phyloP scores from a whole-genome alignment of 108 stramenopile genomes.

The Cyclotella kingstonii region DNA sequence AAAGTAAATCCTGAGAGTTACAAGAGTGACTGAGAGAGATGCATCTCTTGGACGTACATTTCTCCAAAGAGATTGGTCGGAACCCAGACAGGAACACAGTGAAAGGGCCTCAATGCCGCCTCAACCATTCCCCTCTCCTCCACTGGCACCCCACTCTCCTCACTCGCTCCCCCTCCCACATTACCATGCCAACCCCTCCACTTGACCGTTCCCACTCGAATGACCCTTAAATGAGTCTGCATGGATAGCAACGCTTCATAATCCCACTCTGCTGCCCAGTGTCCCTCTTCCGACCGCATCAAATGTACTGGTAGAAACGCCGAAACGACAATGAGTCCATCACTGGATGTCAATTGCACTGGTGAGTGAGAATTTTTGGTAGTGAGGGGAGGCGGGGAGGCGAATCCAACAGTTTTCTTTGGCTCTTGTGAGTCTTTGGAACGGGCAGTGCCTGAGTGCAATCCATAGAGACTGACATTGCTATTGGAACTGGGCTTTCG shows the following conservation, averaged over 20 bases:
- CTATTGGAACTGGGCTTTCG: constrained; percentile 19
- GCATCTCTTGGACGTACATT: too few relatives aligned
- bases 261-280: constrained; percentile 93
- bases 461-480: constrained; percentile 21
- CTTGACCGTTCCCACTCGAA: constrained; percentile 89
- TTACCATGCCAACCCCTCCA: constrained; percentile 92
- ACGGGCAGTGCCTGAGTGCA: constrained; percentile 2
- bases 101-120: constrained; percentile 85
- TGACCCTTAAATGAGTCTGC: constrained; percentile 91
- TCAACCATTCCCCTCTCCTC: constrained; percentile 82
- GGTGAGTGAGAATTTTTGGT: constrained; percentile 14
- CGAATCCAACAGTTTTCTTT: constrained; percentile 79
- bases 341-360: constrained; percentile 75
- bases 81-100: constrained; percentile 97
- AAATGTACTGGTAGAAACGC: constrained; percentile 86
- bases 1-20: background rate
- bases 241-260: constrained; percentile 92
- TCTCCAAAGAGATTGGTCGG: constrained; percentile 77
- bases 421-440: background rate
- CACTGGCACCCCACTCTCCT: constrained; percentile 76
- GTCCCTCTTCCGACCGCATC: constrained; percentile 56
- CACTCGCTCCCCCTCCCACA: constrained; percentile 51
- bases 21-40: too few relatives aligned
- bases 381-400: constrained; percentile 57
- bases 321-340: constrained; percentile 85